phyloP scores from a whole-genome alignment of 2,329 filamentous ascomycete genomes.

The Monilinia fructigena region DNA sequence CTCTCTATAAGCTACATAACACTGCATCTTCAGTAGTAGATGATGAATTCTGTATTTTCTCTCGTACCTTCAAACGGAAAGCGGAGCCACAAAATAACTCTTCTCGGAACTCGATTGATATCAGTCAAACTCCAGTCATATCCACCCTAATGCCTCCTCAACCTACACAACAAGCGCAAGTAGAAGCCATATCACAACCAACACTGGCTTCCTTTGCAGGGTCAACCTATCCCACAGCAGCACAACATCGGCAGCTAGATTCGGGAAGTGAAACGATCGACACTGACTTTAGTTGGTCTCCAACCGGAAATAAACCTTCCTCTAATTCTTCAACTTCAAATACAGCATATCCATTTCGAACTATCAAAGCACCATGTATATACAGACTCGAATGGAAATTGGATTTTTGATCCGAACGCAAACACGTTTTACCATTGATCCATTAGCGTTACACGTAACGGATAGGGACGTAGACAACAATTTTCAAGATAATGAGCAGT shows the following conservation, averaged over 20 bases:
- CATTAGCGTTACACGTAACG: neutral
- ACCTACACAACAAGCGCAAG: neutral
- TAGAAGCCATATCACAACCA: neutral
- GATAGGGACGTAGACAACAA: neutral
- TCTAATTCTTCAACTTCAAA: conserved; percentile 22
- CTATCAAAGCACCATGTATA: neutral
- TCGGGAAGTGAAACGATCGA: conserved; percentile 20
- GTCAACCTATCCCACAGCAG: neutral
- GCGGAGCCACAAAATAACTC: neutral
- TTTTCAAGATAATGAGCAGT: neutral
- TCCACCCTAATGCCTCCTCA: neutral
- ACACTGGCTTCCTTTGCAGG: too few species aligned
- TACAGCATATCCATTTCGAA: conserved; percentile 12
- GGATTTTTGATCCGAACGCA: neutral
- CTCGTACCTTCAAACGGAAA: neutral
- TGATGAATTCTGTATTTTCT: neutral
- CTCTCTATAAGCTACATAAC: neutral
- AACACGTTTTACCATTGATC: neutral
- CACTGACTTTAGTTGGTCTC: conserved; percentile 2
- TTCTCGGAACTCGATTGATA: conserved; percentile 8
- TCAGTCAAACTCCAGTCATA: neutral
- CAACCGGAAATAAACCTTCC: conserved; percentile 23
- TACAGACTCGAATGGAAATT: neutral
- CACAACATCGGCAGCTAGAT: neutral
- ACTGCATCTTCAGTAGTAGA: neutral